These are phyloP conservation scores for Candida chilensis DNA, from an alignment of 805 yeast genomes.

Conservation along the genomic window DNA sequence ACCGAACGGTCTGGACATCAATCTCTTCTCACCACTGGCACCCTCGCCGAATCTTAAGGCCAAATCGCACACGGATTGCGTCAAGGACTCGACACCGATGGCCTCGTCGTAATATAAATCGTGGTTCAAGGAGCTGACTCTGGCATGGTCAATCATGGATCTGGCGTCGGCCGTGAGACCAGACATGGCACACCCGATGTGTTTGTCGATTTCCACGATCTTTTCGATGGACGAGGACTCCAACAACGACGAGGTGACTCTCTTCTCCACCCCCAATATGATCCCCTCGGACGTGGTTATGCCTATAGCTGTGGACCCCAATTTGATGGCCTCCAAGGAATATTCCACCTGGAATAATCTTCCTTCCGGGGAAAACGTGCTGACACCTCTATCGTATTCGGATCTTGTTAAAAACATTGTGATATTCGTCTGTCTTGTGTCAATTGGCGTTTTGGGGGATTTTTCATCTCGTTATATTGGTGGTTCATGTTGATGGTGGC, in stretches of 20 bases:
- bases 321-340: constrained; percentile 92
- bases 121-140: constrained; percentile 84
- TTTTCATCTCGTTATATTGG: too few species aligned
- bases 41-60: constrained; percentile 97
- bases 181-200: constrained; percentile 97
- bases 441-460: too few species aligned
- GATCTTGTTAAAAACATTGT: constrained; percentile 96
- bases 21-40: constrained; percentile 88
- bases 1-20: constrained; percentile 98
- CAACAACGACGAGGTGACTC: constrained; percentile 86
- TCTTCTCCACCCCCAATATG: constrained; percentile 91
- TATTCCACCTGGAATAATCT: constrained; percentile 97
- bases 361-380: constrained; percentile 98
- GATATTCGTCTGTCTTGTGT: too few species aligned
- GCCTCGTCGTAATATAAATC: constrained; percentile 86
- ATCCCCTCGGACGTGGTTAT: constrained; percentile 94
- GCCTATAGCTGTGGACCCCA: constrained; percentile 98
- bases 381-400: constrained; percentile 98
- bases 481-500: too few species aligned
- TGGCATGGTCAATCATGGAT: constrained; percentile 97
- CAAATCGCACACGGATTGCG: constrained; percentile 94
- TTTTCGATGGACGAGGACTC: constrained; percentile 94
- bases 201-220: constrained; percentile 88
- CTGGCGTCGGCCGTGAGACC: constrained; percentile 98
- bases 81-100: constrained; percentile 84